phyloP scores from a whole-genome alignment of 2,329 filamentous ascomycete species.

The Curvularia verruculosa region DNA sequence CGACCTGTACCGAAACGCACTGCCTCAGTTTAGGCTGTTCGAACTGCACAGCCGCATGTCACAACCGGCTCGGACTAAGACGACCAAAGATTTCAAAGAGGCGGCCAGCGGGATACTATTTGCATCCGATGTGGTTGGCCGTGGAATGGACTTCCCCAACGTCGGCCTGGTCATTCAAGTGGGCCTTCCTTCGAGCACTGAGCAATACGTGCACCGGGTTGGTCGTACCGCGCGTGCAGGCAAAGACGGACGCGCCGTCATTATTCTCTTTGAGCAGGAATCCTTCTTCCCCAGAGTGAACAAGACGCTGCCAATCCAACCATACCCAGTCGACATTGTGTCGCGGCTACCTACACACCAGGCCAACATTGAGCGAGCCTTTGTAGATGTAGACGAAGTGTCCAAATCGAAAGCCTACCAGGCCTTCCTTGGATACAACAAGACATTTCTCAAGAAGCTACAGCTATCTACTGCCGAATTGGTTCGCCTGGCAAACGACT shows the following conservation, averaged over 20 bases:
- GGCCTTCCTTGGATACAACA: conserved; percentile 57
- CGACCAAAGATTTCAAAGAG: conserved; percentile 54
- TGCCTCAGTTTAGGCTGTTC: conserved; percentile 48
- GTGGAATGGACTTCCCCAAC: conserved; percentile 60
- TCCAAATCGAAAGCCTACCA: conserved; percentile 55
- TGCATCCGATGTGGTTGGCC: conserved; percentile 56
- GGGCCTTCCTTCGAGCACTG: conserved; percentile 57
- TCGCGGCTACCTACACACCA: conserved; percentile 43
- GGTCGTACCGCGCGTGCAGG: conserved; percentile 52
- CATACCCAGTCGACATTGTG: conserved; percentile 54
- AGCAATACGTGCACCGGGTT: conserved; percentile 55
- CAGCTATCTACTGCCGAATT: conserved; percentile 48
- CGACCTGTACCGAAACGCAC: conserved; percentile 45
- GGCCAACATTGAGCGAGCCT: conserved; percentile 40
- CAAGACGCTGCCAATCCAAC: conserved; percentile 57
- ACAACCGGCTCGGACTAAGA: conserved; percentile 51
- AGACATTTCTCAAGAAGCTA: conserved; percentile 53
- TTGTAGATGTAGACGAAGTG: conserved; percentile 48
- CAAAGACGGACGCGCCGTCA: conserved; percentile 60
- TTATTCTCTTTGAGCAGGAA: conserved; percentile 60
- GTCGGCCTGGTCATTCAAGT: conserved; percentile 57
- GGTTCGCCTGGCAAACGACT: conserved; percentile 53
- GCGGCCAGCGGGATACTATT: conserved; percentile 57
- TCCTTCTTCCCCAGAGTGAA: conserved; percentile 59
- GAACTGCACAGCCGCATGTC: conserved; percentile 54